Evolutionary conservation across 352 stramenopile species (phyloP).

Genomic region (Globisporangium echinulatum): DNA sequence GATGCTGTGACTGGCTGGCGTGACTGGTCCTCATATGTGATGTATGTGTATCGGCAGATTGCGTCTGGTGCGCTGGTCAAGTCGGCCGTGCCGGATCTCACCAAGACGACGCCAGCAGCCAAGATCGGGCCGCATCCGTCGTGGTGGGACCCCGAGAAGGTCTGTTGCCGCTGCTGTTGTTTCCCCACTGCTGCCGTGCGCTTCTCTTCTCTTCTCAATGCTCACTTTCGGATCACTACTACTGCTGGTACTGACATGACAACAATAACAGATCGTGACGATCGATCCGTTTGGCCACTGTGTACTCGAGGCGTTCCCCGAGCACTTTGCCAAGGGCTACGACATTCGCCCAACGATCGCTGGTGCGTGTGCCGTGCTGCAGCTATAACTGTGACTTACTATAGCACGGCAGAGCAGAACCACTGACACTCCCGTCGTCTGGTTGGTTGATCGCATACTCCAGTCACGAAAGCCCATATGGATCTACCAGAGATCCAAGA

Average conservation of each 20-base stretch:
- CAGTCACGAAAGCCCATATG: slow-evolving; percentile 95
- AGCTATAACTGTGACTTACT: background rate
- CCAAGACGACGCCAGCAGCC: slow-evolving; percentile 92
- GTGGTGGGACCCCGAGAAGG: slow-evolving; percentile 95
- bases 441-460: background rate
- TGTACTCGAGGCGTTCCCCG: slow-evolving; percentile 82
- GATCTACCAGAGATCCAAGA: slow-evolving; percentile 98
- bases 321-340: slow-evolving; percentile 97
- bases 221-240: background rate
- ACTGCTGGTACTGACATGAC: background rate
- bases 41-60: slow-evolving; percentile 20
- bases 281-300: slow-evolving; percentile 79
- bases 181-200: background rate
- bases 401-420: too few relatives aligned
- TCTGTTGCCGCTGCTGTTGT: slow-evolving; percentile 1
- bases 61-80: slow-evolving; percentile 71
- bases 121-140: slow-evolving; percentile 95
- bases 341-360: slow-evolving; percentile 98
- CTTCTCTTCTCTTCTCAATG: background rate
- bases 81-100: slow-evolving; percentile 68
- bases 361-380: slow-evolving; percentile 14
- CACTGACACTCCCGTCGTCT: background rate
- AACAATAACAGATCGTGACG: slow-evolving; percentile 44
- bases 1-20: too few relatives aligned
- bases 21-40: background rate